Base-by-base conservation (phyloP, 1,284 basidiomycete species). In the Porogramme epimiltina region DNA sequence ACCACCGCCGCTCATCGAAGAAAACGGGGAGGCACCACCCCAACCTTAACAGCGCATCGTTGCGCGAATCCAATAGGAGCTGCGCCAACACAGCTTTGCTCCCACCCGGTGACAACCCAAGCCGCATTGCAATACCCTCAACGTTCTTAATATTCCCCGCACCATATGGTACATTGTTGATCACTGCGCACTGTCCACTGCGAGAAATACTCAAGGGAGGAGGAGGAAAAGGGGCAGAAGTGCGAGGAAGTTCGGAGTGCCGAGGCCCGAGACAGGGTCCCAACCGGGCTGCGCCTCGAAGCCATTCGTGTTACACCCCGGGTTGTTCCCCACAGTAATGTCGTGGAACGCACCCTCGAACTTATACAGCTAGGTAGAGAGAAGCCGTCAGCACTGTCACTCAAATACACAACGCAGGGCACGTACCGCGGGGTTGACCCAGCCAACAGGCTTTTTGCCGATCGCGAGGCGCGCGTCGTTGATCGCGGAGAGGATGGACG, bases 391-490 rank as follows among this genome's bases (percentile, higher is more conserved):
- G 33, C 20, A 22, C 9, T n/a, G 19, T 19, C 34, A 16, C 34
- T 6, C 34, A 16, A n/a, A 37, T 16, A 18, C 8, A 5, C 8
- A 37, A 37, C 5, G 34, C 9, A 36, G 22, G 20, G 11, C 11
- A 51, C 58, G 23, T 45, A 64, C 62, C 2, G 59, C 55, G 24
- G 81, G 84, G 62, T 87, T 86, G 49, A 86, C 69, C 67, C 85
- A 86, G 0, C 83, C 84, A 8, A 85, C 69, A 15, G 78, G 47
- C 13, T 70, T 55, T 55, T 74, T 74, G 0, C 76, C 73, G 2
- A 67, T 62, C 6, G 64, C 66, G 18, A 81, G 61, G n/a, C 79
- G 74, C 2, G 75, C 80, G 57, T 88, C 85, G 60, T 88, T 88
- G 49, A 88, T 68, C 56, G 86, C 73, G 1, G 81, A 72, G 2